Conservation (phyloP, 768 basidiomycete species). For the Termitomyces sp. region DNA sequence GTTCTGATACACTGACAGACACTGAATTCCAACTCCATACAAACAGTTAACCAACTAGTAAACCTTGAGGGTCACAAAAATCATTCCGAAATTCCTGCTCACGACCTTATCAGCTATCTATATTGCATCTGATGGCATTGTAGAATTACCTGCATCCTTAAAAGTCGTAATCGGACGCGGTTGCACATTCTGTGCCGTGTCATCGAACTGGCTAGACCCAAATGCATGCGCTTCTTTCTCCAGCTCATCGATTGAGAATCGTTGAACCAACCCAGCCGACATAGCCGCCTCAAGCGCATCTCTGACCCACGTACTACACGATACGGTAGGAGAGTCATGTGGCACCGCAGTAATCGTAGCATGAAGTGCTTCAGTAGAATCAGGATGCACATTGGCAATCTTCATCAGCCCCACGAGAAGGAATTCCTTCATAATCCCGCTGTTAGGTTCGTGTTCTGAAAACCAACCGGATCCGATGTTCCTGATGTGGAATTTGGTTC, state of each 20-base stretch:
- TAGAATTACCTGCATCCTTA: not conserved
- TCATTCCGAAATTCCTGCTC: not conserved
- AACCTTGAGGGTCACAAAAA: too few relatives aligned
- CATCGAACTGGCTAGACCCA: not conserved
- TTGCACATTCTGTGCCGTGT: not conserved
- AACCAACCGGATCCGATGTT: not conserved
- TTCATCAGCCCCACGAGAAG: conserved; percentile 1
- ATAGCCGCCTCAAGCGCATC: not conserved
- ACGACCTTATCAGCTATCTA: too few relatives aligned
- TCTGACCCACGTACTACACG: not conserved
- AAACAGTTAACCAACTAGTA: too few relatives aligned
- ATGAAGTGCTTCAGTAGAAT: not conserved
- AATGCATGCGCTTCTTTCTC: not conserved
- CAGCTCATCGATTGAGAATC: not conserved
- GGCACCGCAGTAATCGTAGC: not conserved
- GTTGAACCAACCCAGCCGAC: not conserved
- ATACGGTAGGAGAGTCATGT: not conserved
- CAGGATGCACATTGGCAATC: not conserved
- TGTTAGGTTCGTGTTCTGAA: not conserved
- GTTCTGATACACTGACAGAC: too few relatives aligned
- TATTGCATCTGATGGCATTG: not conserved
- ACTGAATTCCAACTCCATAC: too few relatives aligned
- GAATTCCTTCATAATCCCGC: conserved; percentile 2
- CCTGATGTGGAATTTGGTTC: conserved; percentile 2
- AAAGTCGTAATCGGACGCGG: not conserved